phyloP scores from a whole-genome alignment of 257 asterid species.

The Nicotiana knightiana region DNA sequence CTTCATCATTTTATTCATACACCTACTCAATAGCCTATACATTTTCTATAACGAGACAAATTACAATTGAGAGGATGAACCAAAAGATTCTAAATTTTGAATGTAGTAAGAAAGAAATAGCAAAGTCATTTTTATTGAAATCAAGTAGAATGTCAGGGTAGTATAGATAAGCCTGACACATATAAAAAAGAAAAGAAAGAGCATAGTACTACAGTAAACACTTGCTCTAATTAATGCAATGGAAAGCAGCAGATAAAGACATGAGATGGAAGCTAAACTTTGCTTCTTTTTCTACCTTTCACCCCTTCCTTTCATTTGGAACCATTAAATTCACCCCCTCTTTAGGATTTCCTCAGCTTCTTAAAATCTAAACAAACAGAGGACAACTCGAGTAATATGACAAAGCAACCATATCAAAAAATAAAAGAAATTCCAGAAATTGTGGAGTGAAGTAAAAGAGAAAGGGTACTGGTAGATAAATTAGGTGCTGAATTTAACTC shows the following conservation, averaged over 20 bases:
- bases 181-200: slow-evolving; percentile 12
- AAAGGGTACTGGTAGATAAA: neutral
- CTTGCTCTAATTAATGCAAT: slow-evolving; percentile 4
- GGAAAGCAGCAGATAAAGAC: slow-evolving; percentile 29
- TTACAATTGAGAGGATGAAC: slow-evolving; percentile 12
- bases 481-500: slow-evolving; percentile 25
- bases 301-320: neutral
- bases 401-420: slow-evolving; percentile 20
- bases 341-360: slow-evolving; percentile 1
- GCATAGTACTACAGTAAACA: neutral
- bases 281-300: neutral
- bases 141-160: slow-evolving; percentile 33
- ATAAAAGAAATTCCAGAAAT: too few relatives aligned
- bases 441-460: neutral
- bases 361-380: neutral
- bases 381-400: slow-evolving; percentile 17
- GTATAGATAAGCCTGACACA: slow-evolving; percentile 45
- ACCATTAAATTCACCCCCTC: neutral
- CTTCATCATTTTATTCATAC: slow-evolving; percentile 3
- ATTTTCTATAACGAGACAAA: neutral
- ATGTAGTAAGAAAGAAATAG: neutral
- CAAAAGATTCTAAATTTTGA: neutral
- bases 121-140: slow-evolving; percentile 13
- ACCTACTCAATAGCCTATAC: neutral
- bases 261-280: slow-evolving; percentile 41